These are phyloP conservation scores for Madurella fahalii DNA, from an alignment of 2,329 filamentous ascomycete genomes.

Conservation along the genomic window DNA sequence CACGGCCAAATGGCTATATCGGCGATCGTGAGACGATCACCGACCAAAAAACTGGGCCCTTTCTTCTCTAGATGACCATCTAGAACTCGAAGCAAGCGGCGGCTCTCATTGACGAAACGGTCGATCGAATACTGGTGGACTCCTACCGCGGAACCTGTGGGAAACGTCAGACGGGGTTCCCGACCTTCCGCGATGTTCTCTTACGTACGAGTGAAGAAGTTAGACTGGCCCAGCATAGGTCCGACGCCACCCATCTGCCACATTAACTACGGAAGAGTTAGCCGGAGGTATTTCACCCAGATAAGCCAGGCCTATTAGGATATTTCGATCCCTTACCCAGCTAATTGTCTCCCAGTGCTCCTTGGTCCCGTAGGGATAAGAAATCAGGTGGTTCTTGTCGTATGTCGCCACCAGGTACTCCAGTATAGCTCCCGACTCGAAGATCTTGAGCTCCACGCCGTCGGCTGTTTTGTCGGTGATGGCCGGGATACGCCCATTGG, in stretches of 20 bases:
- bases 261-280: constrained; percentile 42
- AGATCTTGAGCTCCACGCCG: constrained; percentile 52
- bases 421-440: constrained; percentile 47
- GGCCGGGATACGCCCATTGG: constrained; percentile 33
- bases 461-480: constrained; percentile 36
- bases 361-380: constrained; percentile 32
- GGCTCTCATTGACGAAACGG: constrained; percentile 6
- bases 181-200: no score
- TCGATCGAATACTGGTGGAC: neutral
- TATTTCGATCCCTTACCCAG: constrained; percentile 50
- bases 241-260: constrained; percentile 78
- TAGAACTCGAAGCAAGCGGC: constrained; percentile 6
- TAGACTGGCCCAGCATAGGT: constrained; percentile 77
- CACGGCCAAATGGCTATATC: constrained; percentile 11
- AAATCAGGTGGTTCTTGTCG: constrained; percentile 38
- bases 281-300: neutral
- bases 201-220: constrained; percentile 65
- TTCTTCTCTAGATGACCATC: constrained; percentile 4
- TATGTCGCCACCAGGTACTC: constrained; percentile 44
- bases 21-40: constrained; percentile 11
- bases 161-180: neutral
- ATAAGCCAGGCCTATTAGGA: neutral
- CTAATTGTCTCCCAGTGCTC: constrained; percentile 68
- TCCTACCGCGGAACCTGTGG: constrained; percentile 53
- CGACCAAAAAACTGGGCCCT: neutral